Base-by-base conservation (phyloP, 306 rosid genomes). In the Vigna radiata region DNA sequence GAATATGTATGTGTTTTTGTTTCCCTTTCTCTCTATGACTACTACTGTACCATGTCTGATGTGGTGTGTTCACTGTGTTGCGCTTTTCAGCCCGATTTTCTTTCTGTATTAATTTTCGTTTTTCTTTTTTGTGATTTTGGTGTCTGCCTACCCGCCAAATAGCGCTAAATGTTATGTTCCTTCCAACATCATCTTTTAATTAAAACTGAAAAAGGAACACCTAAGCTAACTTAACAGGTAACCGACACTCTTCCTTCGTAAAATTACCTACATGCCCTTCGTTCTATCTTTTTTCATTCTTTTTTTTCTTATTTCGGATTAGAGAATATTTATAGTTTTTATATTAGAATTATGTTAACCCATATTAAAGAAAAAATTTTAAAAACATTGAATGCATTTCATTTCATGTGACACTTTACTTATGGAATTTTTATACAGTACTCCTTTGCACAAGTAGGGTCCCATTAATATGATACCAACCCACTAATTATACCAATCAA, bases 121-220 rank as follows among this genome's bases (percentile, higher is more conserved):
- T 70, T 25, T 9, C 1, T 1, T 10, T 16, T 71, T 36, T 33
- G 6, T 18, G 39, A 52, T 13, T 75, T 69, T 56, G 46, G 63
- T 27, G 58, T 33, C 70, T 62, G 77, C 54, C 61, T 65, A 81
- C 89, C 86, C 86, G 89, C 88, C 81, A 70, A 84, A 84, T 72
- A 69, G 76, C 68, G 83, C 81, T 66, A 79, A 80, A 63, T 23
- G 70, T 4, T 78, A 63, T 58, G 62, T 46, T 72, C 25, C 64
- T 48, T 53, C 55, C 68, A 56, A 72, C 39, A 39, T 64, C 3
- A 75, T 54, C 13, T 15, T 78, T 66, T 66, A 15, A 62, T 33
- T 33, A 33, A 33, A 6, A 33, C 37, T 29, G 6, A 33, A 5
- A 33, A 33, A 4, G 37, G 1, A 33, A 33, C 7, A 33, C 37